Conservation (phyloP, 352 stramenopile species). For the Phytophthora sansomeana region DNA sequence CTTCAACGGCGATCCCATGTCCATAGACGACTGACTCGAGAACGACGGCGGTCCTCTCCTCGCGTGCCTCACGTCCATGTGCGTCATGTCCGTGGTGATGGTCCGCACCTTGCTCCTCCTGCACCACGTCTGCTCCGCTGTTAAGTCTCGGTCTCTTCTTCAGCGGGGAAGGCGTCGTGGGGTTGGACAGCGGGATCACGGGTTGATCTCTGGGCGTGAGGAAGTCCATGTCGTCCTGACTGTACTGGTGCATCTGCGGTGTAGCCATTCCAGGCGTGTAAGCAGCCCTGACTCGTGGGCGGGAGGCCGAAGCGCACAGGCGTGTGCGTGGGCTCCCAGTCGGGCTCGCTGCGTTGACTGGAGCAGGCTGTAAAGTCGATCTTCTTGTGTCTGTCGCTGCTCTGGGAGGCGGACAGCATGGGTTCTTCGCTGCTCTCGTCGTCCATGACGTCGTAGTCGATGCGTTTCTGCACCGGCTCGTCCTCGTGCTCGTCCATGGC, state of each 20-base stretch:
- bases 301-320: slow-evolving; percentile 39
- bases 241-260: slow-evolving; percentile 72
- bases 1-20: slow-evolving; percentile 43
- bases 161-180: slow-evolving; percentile 81
- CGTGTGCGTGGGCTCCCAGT: slow-evolving; percentile 57
- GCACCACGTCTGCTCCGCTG: slow-evolving; percentile 45
- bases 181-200: slow-evolving; percentile 82
- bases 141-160: slow-evolving; percentile 75
- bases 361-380: slow-evolving; percentile 78
- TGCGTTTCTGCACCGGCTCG: slow-evolving; percentile 69
- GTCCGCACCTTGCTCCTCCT: slow-evolving; percentile 75
- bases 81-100: slow-evolving; percentile 77
- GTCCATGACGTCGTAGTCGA: slow-evolving; percentile 74
- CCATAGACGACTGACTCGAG: slow-evolving; percentile 63
- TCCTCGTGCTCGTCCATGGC: slow-evolving; percentile 40
- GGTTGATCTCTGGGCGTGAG: slow-evolving; percentile 85
- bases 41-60: slow-evolving; percentile 48
- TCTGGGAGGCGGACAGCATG: slow-evolving; percentile 44
- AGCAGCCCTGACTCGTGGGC: slow-evolving; percentile 43
- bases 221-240: slow-evolving; percentile 89
- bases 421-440: slow-evolving; percentile 64
- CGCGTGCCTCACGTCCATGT: slow-evolving; percentile 68
- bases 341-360: slow-evolving; percentile 77
- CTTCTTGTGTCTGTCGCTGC: slow-evolving; percentile 70
- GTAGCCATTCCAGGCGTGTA: slow-evolving; percentile 39